Conservation (phyloP, 176 grass and related monocot genomes). For the Oropetium thomaeum region DNA sequence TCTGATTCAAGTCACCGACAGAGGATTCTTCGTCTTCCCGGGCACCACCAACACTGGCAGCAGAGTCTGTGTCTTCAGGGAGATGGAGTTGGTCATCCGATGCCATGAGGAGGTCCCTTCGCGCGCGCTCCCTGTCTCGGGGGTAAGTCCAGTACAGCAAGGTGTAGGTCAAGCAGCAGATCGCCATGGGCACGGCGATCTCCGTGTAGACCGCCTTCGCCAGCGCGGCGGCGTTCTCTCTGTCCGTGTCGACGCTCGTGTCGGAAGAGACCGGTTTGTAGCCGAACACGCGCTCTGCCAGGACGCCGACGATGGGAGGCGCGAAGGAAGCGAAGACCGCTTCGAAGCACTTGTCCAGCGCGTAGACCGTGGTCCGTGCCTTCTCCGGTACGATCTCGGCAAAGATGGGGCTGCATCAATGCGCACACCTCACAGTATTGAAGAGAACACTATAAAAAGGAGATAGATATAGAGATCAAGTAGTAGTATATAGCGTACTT, state of each 20-base stretch:
- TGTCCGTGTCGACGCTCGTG: conserved; percentile 39
- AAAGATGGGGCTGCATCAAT: conserved; percentile 60
- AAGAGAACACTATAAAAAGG: no score
- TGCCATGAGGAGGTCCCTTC: conserved; percentile 32
- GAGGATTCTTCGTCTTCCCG: conserved; percentile 19
- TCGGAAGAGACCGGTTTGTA: conserved; percentile 48
- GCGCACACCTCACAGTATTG: no score
- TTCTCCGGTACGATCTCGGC: conserved; percentile 62
- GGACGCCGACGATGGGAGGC: conserved; percentile 47
- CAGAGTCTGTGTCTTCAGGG: neutral
- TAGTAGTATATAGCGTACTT: no score
- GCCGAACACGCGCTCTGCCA: conserved; percentile 45
- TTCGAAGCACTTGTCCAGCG: conserved; percentile 58
- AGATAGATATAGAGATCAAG: no score
- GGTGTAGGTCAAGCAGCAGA: conserved; percentile 54
- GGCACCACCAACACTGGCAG: neutral
- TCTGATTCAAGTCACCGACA: conserved; percentile 25
- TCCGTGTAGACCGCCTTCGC: conserved; percentile 56
- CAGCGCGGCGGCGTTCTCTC: conserved; percentile 46
- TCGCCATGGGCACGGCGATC: conserved; percentile 60
- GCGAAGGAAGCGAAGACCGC: conserved; percentile 57
- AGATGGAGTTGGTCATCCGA: conserved; percentile 26
- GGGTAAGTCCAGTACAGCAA: conserved; percentile 63
- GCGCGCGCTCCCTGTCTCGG: conserved; percentile 39
- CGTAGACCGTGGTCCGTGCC: conserved; percentile 59